These are phyloP conservation scores for Penicillium chermesinum DNA, from an alignment of 495 filamentous ascomycete species.

Conservation along the genomic window DNA sequence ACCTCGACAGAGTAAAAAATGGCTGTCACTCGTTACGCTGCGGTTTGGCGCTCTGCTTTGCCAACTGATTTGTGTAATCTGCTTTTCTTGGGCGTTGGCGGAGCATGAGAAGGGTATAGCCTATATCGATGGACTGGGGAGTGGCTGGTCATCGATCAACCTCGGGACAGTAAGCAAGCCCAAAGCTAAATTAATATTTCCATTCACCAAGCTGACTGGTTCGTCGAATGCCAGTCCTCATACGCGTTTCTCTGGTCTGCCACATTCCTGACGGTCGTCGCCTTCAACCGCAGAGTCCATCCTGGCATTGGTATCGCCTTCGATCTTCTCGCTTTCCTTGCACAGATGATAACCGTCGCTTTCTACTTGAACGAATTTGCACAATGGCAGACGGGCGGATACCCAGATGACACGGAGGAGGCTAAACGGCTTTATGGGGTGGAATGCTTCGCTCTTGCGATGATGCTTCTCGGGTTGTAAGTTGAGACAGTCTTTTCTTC, in stretches of 20 bases:
- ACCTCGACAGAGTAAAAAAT: constrained; percentile 13
- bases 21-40: constrained; percentile 11
- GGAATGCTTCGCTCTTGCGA: constrained; percentile 11
- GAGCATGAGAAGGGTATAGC: constrained; percentile 9
- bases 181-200: neutral
- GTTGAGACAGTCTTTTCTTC: neutral
- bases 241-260: constrained; percentile 14
- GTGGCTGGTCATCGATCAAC: constrained; percentile 6
- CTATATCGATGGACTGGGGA: constrained; percentile 12
- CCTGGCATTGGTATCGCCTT: constrained; percentile 12
- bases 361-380: constrained; percentile 13
- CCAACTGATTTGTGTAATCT: constrained; percentile 9
- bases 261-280: constrained; percentile 9
- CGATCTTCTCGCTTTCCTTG: constrained; percentile 12
- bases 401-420: neutral
- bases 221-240: constrained; percentile 1
- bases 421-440: constrained; percentile 5
- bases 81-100: constrained; percentile 15
- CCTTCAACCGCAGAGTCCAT: constrained; percentile 10
- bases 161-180: constrained; percentile 9
- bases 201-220: neutral
- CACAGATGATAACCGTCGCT: constrained; percentile 9
- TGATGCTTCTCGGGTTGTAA: constrained; percentile 16
- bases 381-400: constrained; percentile 9
- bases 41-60: constrained; percentile 11